These are phyloP conservation scores for Zygoascus biomembranicola DNA, from an alignment of 805 yeast species.

Conservation along the genomic window DNA sequence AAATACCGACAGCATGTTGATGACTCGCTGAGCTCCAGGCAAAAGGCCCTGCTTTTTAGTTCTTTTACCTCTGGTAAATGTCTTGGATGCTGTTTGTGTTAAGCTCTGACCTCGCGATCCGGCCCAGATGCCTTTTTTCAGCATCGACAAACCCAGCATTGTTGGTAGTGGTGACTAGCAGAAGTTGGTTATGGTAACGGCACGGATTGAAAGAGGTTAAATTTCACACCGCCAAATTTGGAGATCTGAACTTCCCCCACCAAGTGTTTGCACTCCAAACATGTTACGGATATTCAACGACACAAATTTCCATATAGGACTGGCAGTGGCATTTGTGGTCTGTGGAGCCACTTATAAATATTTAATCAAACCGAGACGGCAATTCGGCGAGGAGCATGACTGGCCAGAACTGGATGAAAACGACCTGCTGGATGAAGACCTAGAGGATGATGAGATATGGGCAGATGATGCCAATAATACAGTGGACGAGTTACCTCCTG, in stretches of 20 bases:
- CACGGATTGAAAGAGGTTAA: neutral
- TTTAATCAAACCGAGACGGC: neutral
- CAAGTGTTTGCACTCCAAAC: neutral
- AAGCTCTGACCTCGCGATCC: neutral
- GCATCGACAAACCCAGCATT: neutral
- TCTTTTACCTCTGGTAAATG: constrained; percentile 42
- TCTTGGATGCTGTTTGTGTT: neutral
- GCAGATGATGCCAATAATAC: neutral
- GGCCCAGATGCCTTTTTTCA: neutral
- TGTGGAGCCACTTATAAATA: constrained; percentile 3
- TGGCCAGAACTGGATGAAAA: neutral
- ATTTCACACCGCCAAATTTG: neutral
- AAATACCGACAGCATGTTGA: constrained; percentile 65
- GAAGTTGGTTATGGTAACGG: too few species aligned
- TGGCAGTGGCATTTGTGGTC: constrained; percentile 3
- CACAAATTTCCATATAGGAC: constrained; percentile 2
- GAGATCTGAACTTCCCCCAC: too few species aligned
- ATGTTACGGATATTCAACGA: constrained; percentile 1
- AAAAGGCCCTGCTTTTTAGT: constrained; percentile 34
- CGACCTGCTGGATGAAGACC: neutral
- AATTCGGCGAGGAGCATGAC: neutral
- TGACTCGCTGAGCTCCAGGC: constrained; percentile 41
- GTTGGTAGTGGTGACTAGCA: neutral
- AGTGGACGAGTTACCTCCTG: neutral
- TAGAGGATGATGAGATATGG: constrained; percentile 4